Evolutionary conservation across 2,329 filamentous ascomycete species (phyloP).

Genomic region (Fusarium neocosmosporiellum): DNA sequence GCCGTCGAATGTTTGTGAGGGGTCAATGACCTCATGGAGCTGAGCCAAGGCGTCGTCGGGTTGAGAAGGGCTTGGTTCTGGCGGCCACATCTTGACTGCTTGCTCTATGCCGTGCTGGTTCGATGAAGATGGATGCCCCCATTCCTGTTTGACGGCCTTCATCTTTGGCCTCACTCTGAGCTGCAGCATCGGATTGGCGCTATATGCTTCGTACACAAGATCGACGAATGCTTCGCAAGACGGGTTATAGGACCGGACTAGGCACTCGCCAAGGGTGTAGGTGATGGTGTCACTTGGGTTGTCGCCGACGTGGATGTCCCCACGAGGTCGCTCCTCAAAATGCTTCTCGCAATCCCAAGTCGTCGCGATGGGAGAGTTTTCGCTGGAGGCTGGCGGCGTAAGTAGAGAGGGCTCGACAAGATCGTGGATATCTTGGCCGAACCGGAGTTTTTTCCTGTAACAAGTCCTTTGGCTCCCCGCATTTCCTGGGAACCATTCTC

Average conservation of each 20-base stretch:
- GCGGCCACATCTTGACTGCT: constrained; percentile 40
- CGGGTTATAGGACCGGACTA: constrained; percentile 65
- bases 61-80: constrained; percentile 6
- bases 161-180: constrained; percentile 50
- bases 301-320: constrained; percentile 60
- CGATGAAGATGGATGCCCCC: background rate
- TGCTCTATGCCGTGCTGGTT: background rate
- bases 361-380: background rate
- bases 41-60: constrained; percentile 23
- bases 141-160: background rate
- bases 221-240: constrained; percentile 68
- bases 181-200: constrained; percentile 53
- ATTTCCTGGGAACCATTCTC: constrained; percentile 69
- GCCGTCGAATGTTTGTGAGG: constrained; percentile 43
- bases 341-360: constrained; percentile 51
- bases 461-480: constrained; percentile 73
- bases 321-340: constrained; percentile 18
- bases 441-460: constrained; percentile 68
- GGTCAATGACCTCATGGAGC: constrained; percentile 53
- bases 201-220: constrained; percentile 54
- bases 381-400: constrained; percentile 5
- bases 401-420: background rate
- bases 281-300: constrained; percentile 53
- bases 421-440: constrained; percentile 38
- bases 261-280: constrained; percentile 65